Base-by-base conservation (phyloP, 352 stramenopile species). In the Thalassiosira ordinaria region DNA sequence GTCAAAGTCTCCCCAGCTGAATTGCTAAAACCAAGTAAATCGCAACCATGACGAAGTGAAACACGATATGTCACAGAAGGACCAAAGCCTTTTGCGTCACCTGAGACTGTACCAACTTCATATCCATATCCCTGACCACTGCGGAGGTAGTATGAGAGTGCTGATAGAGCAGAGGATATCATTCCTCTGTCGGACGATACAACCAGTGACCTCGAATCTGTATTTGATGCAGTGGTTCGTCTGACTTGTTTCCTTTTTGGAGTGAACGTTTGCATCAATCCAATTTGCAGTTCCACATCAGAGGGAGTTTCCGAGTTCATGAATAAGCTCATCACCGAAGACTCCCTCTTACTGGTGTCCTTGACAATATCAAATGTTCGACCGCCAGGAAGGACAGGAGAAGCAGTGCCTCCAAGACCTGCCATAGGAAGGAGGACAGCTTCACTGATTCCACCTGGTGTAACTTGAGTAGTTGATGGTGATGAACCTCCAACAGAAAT, bases 291-390 rank as follows among this genome's bases (percentile, higher is more conserved):
- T 57, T 94, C 87, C n/a, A 27, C 52, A 66, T 94, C 84, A 11
- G 87, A 80, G 29, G 89, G 89, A 39, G 89, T 94, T 62, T 86
- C 81, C 1, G 89, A 94, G 52, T 84, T 70, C 14, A 89, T 26
- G 27, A 85, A 82, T 7, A 94, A 53, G 20, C 57, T 76, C 49
- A 91, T 18, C 1, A 89, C 22, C 11, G 73, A 71, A 9, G 73
- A 83, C 22, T 73, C 47, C 18, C 4, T 22, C 14, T 18, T 68
- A 29, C 46, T 62, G 9, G 62, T 20, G 20, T 72, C 47, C 29
- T 33, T 56, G 44, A 69, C 79, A 52, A 92, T 90, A 71, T 91
- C 87, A 70, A 81, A 91, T 20, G 91, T 86, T 46, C 78, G 60
- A 33, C 89, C 89, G 41, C 89, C 89, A n/a, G 84, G 76, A 49